Evolutionary conservation across 164 flowering plant species (phyloP).

Genomic region (Magnolia changhungtana): DNA sequence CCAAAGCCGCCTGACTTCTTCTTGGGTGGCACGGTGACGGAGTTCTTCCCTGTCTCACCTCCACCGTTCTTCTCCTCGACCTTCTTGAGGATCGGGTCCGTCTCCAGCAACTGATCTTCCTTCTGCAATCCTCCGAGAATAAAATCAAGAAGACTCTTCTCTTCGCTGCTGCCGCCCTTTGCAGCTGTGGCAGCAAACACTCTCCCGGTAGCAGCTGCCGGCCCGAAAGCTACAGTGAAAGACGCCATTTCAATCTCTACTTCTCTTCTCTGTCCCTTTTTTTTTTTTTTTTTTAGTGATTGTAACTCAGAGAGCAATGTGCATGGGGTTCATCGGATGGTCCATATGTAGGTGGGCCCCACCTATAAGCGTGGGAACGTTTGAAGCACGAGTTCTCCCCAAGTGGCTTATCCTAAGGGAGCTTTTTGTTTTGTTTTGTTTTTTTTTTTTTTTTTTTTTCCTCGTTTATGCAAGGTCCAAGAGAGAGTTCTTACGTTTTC

Average conservation of each 20-base stretch:
- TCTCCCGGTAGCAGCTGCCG: background rate
- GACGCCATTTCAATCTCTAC: background rate
- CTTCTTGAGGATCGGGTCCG: conserved; percentile 88
- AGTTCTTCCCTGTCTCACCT: conserved; percentile 14
- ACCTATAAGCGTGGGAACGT: background rate
- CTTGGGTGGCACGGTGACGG: conserved; percentile 47
- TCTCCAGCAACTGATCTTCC: conserved; percentile 73
- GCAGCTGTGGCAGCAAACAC: conserved; percentile 4
- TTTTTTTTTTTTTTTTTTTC: background rate
- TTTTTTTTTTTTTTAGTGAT: background rate
- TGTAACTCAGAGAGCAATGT: background rate
- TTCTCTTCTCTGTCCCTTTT: background rate
- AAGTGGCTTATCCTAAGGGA: conserved; percentile 2
- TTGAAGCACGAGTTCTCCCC: conserved; percentile 7
- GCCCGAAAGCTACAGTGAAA: conserved; percentile 1
- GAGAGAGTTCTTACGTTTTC: background rate
- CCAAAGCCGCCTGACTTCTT: conserved; percentile 64
- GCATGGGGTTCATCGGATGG: background rate
- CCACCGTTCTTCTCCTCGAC: conserved; percentile 61
- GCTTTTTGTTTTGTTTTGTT: too few species aligned
- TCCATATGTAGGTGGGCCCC: background rate
- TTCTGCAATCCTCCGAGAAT: conserved; percentile 57
- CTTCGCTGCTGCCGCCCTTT: conserved; percentile 37
- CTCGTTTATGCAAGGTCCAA: background rate
- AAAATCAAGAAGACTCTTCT: conserved; percentile 67